A percentile compares a stretch with the other conserved stretches of the same genome.
Evolutionary conservation across 2,329 filamentous ascomycete genomes (phyloP).

Genomic region (Diaporthe citrichinensis): DNA sequence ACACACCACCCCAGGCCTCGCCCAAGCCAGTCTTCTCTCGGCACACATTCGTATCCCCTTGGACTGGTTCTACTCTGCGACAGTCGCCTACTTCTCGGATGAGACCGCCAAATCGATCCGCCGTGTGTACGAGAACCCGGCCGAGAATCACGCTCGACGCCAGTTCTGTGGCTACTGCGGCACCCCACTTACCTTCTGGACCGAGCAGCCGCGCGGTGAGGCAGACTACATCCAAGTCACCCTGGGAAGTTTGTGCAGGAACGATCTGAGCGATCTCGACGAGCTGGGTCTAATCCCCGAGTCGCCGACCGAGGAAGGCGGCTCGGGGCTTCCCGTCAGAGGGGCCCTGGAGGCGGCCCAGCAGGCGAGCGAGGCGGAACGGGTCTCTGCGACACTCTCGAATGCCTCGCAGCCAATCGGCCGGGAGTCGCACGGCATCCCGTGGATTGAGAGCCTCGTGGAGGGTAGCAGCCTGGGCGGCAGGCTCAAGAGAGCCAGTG

Average conservation of each 20-base stretch:
- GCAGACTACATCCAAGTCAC: constrained; percentile 86
- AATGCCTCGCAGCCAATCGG: constrained; percentile 47
- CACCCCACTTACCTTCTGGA: constrained; percentile 87
- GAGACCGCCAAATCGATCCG: constrained; percentile 79
- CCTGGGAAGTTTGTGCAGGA: constrained; percentile 80
- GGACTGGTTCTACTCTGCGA: constrained; percentile 83
- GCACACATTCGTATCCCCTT: constrained; percentile 89
- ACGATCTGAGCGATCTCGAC: constrained; percentile 80
- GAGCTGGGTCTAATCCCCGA: constrained; percentile 80
- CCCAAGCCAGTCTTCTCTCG: constrained; percentile 79
- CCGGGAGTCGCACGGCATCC: constrained; percentile 79
- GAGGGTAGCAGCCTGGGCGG: constrained; percentile 81
- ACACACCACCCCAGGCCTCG: constrained; percentile 63
- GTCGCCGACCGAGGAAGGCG: constrained; percentile 46
- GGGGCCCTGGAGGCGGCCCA: constrained; percentile 45
- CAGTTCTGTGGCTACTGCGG: constrained; percentile 95
- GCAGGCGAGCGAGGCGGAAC: constrained; percentile 51
- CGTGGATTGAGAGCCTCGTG: constrained; percentile 89
- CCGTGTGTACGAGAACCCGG: constrained; percentile 74
- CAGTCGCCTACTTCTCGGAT: constrained; percentile 82
- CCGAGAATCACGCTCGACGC: constrained; percentile 72
- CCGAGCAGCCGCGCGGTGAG: constrained; percentile 78
- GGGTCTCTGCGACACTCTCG: constrained; percentile 1
- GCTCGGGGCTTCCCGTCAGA: constrained; percentile 46
- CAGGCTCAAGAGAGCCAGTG: constrained; percentile 71